Conservation (phyloP, 2,329 filamentous ascomycete genomes). For the Ophiostoma novo-ulmi region DNA sequence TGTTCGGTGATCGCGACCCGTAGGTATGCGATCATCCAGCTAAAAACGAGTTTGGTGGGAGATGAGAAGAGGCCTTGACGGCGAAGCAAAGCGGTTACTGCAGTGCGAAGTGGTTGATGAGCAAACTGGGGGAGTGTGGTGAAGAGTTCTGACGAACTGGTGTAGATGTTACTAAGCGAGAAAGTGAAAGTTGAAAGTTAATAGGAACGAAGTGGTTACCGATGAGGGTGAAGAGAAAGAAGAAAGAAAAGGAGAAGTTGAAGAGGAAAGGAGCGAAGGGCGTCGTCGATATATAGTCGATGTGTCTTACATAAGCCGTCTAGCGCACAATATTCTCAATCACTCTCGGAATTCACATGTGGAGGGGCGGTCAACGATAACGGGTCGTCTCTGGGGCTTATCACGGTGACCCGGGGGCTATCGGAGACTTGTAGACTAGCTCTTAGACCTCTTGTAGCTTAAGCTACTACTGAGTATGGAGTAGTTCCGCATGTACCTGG, state of each 20-base stretch:
- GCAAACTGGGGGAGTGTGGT: not conserved
- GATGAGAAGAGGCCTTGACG: conserved; percentile 6
- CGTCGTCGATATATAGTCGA: conserved; percentile 11
- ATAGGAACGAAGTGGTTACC: not conserved
- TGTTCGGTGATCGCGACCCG: conserved; percentile 53
- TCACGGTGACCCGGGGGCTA: conserved; percentile 1
- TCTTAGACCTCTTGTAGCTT: conserved; percentile 1
- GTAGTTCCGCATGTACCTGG: not conserved
- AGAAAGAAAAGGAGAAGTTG: not conserved
- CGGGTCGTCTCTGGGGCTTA: not conserved
- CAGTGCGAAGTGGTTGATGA: conserved; percentile 1
- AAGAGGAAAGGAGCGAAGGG: conserved; percentile 5
- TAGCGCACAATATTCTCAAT: not conserved
- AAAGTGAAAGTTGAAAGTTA: conserved; percentile 2
- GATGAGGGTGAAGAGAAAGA: conserved; percentile 12
- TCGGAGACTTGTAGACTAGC: conserved; percentile 1
- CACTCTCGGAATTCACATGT: conserved; percentile 2
- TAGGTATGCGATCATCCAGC: conserved; percentile 27
- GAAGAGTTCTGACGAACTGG: not conserved
- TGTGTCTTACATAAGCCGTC: not conserved
- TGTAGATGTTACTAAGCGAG: not conserved
- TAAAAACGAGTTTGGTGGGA: conserved; percentile 16
- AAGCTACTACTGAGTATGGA: not conserved
- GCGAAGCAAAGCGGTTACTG: conserved; percentile 7
- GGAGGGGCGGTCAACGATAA: conserved; percentile 12